phyloP scores from a whole-genome alignment of 1,284 basidiomycete genomes.

The Ganoderma sinense region DNA sequence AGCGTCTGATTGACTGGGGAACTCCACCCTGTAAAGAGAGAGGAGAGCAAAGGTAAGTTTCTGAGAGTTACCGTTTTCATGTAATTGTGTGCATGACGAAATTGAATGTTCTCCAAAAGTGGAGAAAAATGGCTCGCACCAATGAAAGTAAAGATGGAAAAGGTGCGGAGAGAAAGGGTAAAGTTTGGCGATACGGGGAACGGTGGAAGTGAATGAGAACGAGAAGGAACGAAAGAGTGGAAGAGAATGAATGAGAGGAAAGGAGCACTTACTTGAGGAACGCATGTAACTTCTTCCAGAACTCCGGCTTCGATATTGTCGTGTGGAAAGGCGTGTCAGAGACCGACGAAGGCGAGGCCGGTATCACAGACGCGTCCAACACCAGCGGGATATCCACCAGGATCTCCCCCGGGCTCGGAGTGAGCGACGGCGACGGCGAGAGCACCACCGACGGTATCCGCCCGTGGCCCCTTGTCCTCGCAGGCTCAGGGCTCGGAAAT shows the following conservation, averaged over 20 bases:
- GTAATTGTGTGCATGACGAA: not conserved
- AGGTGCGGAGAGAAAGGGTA: not conserved
- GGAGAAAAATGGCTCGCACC: too few species aligned
- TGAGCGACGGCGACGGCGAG: constrained; percentile 70
- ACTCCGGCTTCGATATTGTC: constrained; percentile 73
- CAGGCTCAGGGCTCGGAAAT: constrained; percentile 35
- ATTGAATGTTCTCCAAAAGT: not conserved
- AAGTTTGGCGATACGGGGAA: not conserved
- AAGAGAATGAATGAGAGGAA: too few species aligned
- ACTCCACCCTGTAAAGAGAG: constrained; percentile 56
- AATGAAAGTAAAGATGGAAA: not conserved
- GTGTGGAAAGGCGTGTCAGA: constrained; percentile 65
- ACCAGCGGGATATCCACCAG: constrained; percentile 72
- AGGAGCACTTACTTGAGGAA: constrained; percentile 64
- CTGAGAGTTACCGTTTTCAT: not conserved
- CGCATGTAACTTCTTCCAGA: constrained; percentile 75
- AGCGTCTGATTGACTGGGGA: constrained; percentile 60
- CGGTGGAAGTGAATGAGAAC: not conserved
- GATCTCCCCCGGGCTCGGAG: constrained; percentile 47
- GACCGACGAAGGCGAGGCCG: constrained; percentile 49
- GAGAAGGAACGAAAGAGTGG: not conserved
- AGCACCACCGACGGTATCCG: constrained; percentile 79
- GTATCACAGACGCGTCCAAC: constrained; percentile 60
- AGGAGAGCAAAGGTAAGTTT: constrained; percentile 4
- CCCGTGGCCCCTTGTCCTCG: constrained; percentile 48